These are phyloP conservation scores for Mollisia scopiformis DNA, from an alignment of 2,329 filamentous ascomycete species.

Conservation along the genomic window DNA sequence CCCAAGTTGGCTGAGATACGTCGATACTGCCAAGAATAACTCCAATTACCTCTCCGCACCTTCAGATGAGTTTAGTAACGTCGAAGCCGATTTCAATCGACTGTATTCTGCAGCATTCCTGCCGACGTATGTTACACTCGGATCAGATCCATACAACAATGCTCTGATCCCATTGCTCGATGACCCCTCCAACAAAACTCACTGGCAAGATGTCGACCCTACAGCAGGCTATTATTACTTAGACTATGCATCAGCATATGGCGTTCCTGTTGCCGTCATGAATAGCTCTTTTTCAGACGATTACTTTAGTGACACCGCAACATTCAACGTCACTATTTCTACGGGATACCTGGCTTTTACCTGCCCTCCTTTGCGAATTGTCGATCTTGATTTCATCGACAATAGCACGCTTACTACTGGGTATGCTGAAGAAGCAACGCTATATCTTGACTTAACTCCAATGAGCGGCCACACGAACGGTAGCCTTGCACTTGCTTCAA, in stretches of 20 bases:
- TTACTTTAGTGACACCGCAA: background rate
- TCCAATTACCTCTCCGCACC: background rate
- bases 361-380: background rate
- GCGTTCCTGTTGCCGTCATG: background rate
- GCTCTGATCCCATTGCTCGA: conserved; percentile 2
- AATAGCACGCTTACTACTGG: background rate
- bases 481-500: background rate
- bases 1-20: background rate
- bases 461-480: background rate
- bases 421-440: background rate
- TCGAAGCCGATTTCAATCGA: conserved; percentile 4
- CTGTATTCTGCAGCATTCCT: conserved; percentile 1
- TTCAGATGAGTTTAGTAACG: background rate
- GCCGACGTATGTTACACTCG: background rate
- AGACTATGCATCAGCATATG: background rate
- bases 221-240: background rate
- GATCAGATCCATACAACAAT: background rate
- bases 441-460: background rate
- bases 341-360: background rate
- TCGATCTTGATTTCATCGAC: background rate
- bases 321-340: background rate
- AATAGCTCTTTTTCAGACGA: background rate
- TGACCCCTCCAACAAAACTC: background rate
- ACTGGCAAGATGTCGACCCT: background rate
- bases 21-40: background rate